Conservation (phyloP, 2,329 filamentous ascomycete species). For the Aspergillus viridinutans region DNA sequence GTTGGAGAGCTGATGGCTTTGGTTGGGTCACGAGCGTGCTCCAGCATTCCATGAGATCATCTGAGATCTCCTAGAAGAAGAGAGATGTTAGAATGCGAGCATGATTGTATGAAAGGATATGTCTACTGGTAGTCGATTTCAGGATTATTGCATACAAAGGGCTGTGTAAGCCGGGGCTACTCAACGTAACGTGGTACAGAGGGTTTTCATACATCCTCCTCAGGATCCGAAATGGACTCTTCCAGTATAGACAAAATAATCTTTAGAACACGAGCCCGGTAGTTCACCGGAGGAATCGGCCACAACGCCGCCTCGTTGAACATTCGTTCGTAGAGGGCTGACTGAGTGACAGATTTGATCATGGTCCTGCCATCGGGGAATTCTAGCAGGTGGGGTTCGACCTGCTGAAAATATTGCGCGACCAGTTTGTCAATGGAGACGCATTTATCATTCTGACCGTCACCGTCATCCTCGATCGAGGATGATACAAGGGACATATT, state of each 20-base stretch:
- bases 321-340: conserved; percentile 60
- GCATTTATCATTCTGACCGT: not conserved
- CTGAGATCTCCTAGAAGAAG: conserved; percentile 67
- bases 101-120: not conserved
- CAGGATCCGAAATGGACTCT: conserved; percentile 70
- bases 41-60: conserved; percentile 69
- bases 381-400: conserved; percentile 56
- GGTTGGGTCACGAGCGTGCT: conserved; percentile 61
- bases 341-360: conserved; percentile 59
- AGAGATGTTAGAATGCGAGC: not conserved
- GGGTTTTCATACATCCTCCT: conserved; percentile 67
- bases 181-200: not conserved
- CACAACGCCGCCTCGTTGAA: conserved; percentile 58
- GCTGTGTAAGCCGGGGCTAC: not conserved
- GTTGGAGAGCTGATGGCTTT: conserved; percentile 59
- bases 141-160: conserved; percentile 9
- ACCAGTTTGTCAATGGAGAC: conserved; percentile 33
- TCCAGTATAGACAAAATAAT: conserved; percentile 67
- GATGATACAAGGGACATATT: not conserved
- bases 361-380: conserved; percentile 61
- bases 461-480: not conserved
- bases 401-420: conserved; percentile 77
- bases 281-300: conserved; percentile 62
- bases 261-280: conserved; percentile 70
- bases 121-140: not conserved